Base-by-base conservation (phyloP, 345 rosid genomes). In the Dipteronia sinensis region DNA sequence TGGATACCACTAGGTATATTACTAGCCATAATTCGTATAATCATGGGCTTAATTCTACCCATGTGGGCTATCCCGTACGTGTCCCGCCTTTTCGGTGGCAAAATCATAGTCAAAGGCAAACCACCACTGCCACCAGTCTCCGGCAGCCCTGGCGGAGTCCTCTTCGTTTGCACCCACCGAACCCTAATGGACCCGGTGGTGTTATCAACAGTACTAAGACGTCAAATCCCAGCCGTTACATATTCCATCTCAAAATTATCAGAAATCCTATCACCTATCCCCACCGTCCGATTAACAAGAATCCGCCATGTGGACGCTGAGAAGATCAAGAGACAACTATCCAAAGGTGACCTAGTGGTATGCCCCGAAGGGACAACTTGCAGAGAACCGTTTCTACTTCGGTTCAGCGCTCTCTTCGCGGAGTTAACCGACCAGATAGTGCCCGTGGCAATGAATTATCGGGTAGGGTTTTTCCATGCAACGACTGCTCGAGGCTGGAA, bases 351-450 rank as follows among this genome's bases (percentile, higher is more conserved):
- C 61, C 81, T 95, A 8, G 99, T 83, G 4, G 98, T 93, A 0
- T 95, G 97, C 58, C 99, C 98, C 0, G 98, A 95, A 78, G 99
- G 99, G 29, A 95, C 99, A 5, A 95, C 99, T 5, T 95, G 99
- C 56, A 86, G 99, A 6, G 99, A 95, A 44, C 99, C 99, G 5
- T 93, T 93, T 73, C 77, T 93, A 12, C 73, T 95, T 58, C 81
- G 99, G 65, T 95, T 95, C 68, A 93, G 98, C 51, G 98, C 91
- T 8, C 92, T 93, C 15, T 95, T 95, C 42, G 99, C 98, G 0
- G 98, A 95, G 69, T 71, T 92, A 66, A 95, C 98, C 0, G 98
- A 95, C 67, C 83, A 84, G 27, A 93, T 95, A 2, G 98, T 95
- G 3, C 98, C 98, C 0, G 99, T 95, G 6, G 99, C 98, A 1